A percentile compares a stretch with the other conserved stretches of the same genome.
phyloP scores from a whole-genome alignment of 495 filamentous ascomycete genomes.

The Hypoxylon fragiforme region DNA sequence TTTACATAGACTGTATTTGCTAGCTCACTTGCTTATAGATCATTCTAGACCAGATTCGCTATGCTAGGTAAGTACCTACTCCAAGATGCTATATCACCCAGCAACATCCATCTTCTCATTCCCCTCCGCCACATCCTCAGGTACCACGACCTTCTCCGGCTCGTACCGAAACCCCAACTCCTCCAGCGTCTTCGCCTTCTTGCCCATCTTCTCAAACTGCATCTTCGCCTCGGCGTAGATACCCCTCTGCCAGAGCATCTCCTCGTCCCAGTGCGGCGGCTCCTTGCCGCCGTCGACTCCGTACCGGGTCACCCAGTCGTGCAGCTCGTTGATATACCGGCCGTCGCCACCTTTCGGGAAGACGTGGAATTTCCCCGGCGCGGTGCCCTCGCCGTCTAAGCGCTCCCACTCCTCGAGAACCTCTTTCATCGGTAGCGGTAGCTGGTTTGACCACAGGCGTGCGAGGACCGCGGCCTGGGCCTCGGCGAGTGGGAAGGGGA shows the following conservation, averaged over 20 bases:
- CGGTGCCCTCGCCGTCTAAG: slow-evolving; percentile 39
- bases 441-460: slow-evolving; percentile 69
- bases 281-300: slow-evolving; percentile 52
- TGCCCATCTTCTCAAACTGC: slow-evolving; percentile 47
- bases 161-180: slow-evolving; percentile 49
- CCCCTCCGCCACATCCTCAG: background rate
- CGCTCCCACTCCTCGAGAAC: slow-evolving; percentile 68
- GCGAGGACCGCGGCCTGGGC: slow-evolving; percentile 78
- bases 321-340: slow-evolving; percentile 73
- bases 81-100: too few species aligned
- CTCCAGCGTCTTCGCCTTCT: slow-evolving; percentile 44
- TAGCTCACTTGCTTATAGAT: too few species aligned
- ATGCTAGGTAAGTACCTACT: too few species aligned
- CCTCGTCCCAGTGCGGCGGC: slow-evolving; percentile 67
- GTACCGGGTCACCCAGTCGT: slow-evolving; percentile 56
- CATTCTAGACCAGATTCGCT: too few species aligned
- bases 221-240: slow-evolving; percentile 50
- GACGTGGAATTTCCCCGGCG: slow-evolving; percentile 54
- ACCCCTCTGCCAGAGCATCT: slow-evolving; percentile 62
- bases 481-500: slow-evolving; percentile 81
- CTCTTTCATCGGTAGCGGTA: slow-evolving; percentile 60
- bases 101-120: slow-evolving; percentile 10
- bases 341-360: slow-evolving; percentile 70
- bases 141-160: slow-evolving; percentile 11
- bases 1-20: too few species aligned